Evolutionary conservation across 352 stramenopile species (phyloP), one percentile per base, ranked within the genome.

Genomic region (Phytophthora melonis): DNA sequence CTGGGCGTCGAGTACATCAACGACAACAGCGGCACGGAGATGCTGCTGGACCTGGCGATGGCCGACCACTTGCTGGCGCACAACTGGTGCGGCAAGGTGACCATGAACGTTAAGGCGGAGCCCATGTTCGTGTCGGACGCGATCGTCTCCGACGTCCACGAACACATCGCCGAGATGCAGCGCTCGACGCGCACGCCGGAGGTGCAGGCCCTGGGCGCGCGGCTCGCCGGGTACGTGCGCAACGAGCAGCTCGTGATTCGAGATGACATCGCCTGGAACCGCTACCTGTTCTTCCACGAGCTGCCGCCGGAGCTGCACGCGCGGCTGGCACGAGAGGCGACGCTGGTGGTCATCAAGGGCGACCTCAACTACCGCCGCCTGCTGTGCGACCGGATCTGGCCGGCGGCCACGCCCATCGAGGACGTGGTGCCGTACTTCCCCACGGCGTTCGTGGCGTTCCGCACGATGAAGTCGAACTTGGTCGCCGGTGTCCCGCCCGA

Each of bases 51-150:
- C 43, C 61, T 93, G 21, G 83, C 81, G 54, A 83, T 91, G 19
- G 78, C 75, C 0, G 84, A 92, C 65, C 83, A 92, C 56, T 58
- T 93, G 54, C 70, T 92, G 63, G 73, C 83, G 16, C 74, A 84
- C 56, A 62, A 75, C n/a, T 83, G 79, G 80, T 90, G 82, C 60
- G 58, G 53, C n/a, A 82, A 66, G 36, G 76, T 94, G 23, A 80
- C 82, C 18, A 88, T 94, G 54, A 78, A 93, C 64, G 83, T 91
- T 43, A 95, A 94, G 71, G 77, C 67, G 13, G 80, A 89, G 25
- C 88, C 88, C 8, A 84, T 92, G 55, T 95, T 93, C 77, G 83
- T 95, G 56, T 95, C 88, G 27, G 88, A 95, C 72, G 87, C 84
- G 13, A 87, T 83, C 36, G 70, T 69, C 4, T 19, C 70, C 0